Evolutionary conservation across 2,329 filamentous ascomycete genomes (phyloP), one percentile per base, ranked within the genome.

Genomic region (Domatiomyces catenatus): DNA sequence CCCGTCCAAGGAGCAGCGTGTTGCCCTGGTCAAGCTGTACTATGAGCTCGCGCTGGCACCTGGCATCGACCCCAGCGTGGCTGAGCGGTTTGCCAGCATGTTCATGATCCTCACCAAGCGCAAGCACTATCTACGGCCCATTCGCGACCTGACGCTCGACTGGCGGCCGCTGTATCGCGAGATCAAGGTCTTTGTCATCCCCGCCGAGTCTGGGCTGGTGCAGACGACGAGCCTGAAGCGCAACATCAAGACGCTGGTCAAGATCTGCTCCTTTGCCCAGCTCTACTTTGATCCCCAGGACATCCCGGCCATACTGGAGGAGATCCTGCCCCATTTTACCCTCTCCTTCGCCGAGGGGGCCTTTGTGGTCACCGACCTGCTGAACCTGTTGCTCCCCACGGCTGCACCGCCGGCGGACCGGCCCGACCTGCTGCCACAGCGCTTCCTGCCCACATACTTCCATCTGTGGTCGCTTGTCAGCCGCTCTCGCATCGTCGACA

Each of bases 51-150:
- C 87, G 4, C 75, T 98, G 54, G 86, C 92, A 24, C 92, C 90
- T 0, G 92, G 93, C 2, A 75, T 98, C 50, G 90, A 96, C 62
- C 77, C 79, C 48, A 76, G 75, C 52, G 81, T 89, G 7, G 78
- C 87, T 3, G 93, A 98, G 68, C 80, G 90, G 53, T 98, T 98
- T 65, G 79, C 90, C 45, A 92, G 86, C 72, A 96, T 96, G 89
- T 90, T 96, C 62, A 84, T 95, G 67, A 81, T 86, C 8, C 71
- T 98, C 59, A 94, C 89, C n/a, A 93, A 92, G 88, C 89, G 90
- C 64, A 94, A 93, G 65, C 90, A 96, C 69, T 96, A 96, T 66
- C 76, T 98, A 32, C 88, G 86, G 58, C 87, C 90, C 1, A 82
- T 84, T 51, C 86, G 88, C 57, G 93, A 98, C 63, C 74, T 98